Conservation (phyloP, 345 rosid genomes). For the Barbarea vulgaris region DNA sequence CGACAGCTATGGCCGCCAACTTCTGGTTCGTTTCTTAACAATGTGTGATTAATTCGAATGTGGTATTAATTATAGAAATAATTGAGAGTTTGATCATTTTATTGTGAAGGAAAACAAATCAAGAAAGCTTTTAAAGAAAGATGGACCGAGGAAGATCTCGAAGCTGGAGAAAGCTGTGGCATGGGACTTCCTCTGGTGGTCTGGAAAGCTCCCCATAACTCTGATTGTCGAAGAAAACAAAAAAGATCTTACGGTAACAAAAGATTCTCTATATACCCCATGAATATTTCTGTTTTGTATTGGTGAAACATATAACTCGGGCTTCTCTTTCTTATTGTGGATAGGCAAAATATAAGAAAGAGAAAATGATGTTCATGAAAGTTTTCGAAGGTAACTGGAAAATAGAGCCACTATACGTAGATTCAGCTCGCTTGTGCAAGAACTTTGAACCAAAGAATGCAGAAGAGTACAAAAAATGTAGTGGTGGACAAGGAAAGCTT, state of each 20-base stretch:
- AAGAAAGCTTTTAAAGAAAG: conserved; percentile 3
- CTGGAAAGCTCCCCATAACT: too few relatives aligned
- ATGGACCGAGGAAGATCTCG: background rate
- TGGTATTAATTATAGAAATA: background rate
- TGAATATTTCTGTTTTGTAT: too few relatives aligned
- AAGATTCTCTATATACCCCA: too few relatives aligned
- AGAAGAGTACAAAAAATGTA: conserved; percentile 60
- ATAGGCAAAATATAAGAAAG: conserved; percentile 66
- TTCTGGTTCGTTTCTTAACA: background rate
- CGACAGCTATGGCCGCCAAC: background rate
- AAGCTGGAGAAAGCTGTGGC: background rate
- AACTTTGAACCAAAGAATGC: conserved; percentile 57
- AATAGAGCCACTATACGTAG: conserved; percentile 65
- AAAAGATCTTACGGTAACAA: too few relatives aligned
- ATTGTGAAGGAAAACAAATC: background rate
- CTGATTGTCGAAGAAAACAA: too few relatives aligned
- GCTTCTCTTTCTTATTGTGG: background rate
- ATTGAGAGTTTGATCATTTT: background rate
- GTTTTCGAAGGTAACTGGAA: conserved; percentile 73
- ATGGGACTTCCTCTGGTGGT: conserved; percentile 6
- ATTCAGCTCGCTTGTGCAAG: conserved; percentile 53
- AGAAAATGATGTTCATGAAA: conserved; percentile 69
- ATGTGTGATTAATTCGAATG: background rate
- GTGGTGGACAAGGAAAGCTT: conserved; percentile 65
- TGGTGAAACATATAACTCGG: too few relatives aligned